Evolutionary conservation across 768 basidiomycete species (phyloP).

Genomic region (Amylocystis lapponica): DNA sequence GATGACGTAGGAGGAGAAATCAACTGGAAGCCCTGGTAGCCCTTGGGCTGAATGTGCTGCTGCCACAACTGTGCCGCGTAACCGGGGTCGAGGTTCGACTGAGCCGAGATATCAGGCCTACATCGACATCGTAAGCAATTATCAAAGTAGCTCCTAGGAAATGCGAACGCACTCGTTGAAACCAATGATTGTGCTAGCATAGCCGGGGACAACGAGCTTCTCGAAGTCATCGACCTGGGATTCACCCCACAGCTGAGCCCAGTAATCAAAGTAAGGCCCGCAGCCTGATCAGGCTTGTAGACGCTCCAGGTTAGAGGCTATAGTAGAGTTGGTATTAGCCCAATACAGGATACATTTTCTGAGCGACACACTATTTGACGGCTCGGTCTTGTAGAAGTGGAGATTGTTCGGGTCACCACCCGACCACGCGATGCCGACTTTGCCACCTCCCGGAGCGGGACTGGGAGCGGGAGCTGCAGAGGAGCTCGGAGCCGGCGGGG

Average conservation of each 20-base stretch:
- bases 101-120: constrained; percentile 63
- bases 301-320: constrained; percentile 68
- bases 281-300: constrained; percentile 34
- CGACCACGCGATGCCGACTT: constrained; percentile 67
- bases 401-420: constrained; percentile 43
- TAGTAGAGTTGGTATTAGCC: not conserved
- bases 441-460: constrained; percentile 21
- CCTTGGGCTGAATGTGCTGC: constrained; percentile 54
- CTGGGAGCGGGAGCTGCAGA: constrained; percentile 16
- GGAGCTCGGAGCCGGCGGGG: not conserved
- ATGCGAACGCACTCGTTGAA: constrained; percentile 63
- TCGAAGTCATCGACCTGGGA: constrained; percentile 46
- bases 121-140: constrained; percentile 4
- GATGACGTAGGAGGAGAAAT: constrained; percentile 66
- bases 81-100: constrained; percentile 54
- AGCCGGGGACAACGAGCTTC: constrained; percentile 40
- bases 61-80: constrained; percentile 53
- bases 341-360: not conserved
- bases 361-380: constrained; percentile 36
- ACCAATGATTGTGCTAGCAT: constrained; percentile 47
- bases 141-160: no score
- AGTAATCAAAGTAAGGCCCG: constrained; percentile 43
- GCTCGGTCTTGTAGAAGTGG: constrained; percentile 40
- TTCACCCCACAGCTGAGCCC: constrained; percentile 65
- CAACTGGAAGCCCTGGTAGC: constrained; percentile 47